Conservation (phyloP, 2,329 filamentous ascomycete species). For the Aspergillus pseudotamarii region DNA sequence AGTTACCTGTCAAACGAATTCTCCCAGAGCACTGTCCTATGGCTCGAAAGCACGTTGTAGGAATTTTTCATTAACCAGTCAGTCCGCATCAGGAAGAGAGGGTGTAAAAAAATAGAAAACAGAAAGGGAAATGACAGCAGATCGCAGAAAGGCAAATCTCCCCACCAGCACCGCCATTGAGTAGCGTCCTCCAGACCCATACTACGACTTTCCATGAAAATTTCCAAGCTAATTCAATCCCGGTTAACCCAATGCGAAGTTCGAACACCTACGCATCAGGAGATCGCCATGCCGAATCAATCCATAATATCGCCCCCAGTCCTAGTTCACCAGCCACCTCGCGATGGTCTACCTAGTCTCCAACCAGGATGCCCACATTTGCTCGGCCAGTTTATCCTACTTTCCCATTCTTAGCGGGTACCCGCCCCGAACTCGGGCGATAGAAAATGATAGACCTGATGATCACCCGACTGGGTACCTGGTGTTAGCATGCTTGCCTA, state of each 20-base stretch:
- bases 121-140: background rate
- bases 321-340: background rate
- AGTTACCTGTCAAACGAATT: background rate
- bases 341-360: background rate
- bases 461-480: background rate
- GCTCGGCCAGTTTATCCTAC: background rate
- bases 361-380: background rate
- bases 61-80: background rate
- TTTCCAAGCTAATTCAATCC: background rate
- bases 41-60: background rate
- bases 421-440: background rate
- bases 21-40: background rate
- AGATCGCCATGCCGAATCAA: background rate
- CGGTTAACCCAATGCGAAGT: background rate
- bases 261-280: background rate
- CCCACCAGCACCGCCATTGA: background rate
- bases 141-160: background rate
- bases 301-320: background rate
- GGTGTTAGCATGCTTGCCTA: background rate
- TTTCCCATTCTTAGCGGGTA: background rate
- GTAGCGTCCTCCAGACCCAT: background rate
- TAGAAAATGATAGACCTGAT: background rate
- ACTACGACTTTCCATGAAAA: background rate
- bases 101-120: background rate
- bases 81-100: background rate